Base-by-base conservation (phyloP, 306 rosid species). In the Corylus americana region DNA sequence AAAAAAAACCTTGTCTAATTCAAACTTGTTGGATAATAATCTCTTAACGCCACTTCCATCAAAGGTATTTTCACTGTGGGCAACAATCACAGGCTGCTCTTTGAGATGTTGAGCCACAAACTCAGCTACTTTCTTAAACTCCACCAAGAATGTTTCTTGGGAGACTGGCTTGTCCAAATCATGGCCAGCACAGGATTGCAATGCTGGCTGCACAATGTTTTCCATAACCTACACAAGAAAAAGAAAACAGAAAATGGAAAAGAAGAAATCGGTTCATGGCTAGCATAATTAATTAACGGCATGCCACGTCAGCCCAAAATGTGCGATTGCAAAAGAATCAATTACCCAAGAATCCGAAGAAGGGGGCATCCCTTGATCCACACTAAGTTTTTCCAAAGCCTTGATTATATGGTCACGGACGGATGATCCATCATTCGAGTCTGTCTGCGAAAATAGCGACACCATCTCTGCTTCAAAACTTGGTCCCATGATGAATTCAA, bases 361-460 rank as follows among this genome's bases (percentile, higher is more conserved):
- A 74, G 98, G 99, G 44, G 99, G 99, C 85, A 96, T 87, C 63
- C 99, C 99, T 83, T 89, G 97, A 39, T 96, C 99, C 80, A 96
- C 99, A 3, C 92, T 76, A 81, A 96, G 93, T 76, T 84, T 83
- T 64, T 79, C 88, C 58, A 96, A 83, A 73, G 96, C 99, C 80
- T 85, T 86, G 77, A 86, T 71, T 39, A 96, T 85, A 80, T 78
- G 83, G 49, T 88, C 88, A 39, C 58, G 92, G 55, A 91, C 88
- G 42, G 92, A 82, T 22, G 91, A 79, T 18, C 68, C 86, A 67
- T 81, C 78, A 0, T 89, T 75, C 8, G 84, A 82, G 29, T 83
- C 82, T 70, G 90, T 90, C 75, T 77, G 80, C 25, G 91, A 87
- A 83, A 83, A 90, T 5, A 80, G 78, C 73, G 93, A 80, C 7